Base-by-base conservation (phyloP, 805 yeast genomes). In the Cyberlindnera subsufficiens region DNA sequence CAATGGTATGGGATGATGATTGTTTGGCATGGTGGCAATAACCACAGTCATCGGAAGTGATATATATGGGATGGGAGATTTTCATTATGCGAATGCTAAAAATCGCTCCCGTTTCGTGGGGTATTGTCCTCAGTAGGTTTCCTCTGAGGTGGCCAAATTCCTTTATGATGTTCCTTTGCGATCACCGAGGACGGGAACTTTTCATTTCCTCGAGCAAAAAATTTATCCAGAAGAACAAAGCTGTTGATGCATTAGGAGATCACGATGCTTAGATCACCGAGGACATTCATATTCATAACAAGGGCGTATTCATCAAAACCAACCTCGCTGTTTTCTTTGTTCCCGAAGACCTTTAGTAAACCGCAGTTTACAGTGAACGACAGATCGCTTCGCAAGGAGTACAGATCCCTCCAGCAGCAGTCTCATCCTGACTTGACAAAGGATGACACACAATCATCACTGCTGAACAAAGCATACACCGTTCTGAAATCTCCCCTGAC, bases 401-500 rank as follows among this genome's bases (percentile, higher is more conserved):
- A 80, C 60, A 66, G 96, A 32, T 50, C 56, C 8, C 66, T 89
- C 27, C 98, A 91, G 61, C 75, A 84, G 31, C 69, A 72, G 45
- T 71, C 75, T 38, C 99, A 91, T 58, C 99, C 99, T 0, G 99
- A 91, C 65, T 40, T 39, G 18, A 59, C 58, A 32, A 55, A 49
- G 38, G 52, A 52, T 30, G 69, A 58, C 19, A 61, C 62, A 9
- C 52, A 58, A 4, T 72, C 84, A 5, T 72, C 89, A 1, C 55
- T 74, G 17, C 65, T 93, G 30, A 89, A 91, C 56, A 75, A 72
- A 38, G 98, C 96, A 1, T 91, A 87, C 61, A 67, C 81, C 18
- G 78, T 85, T 2, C 61, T 91, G 42, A 69, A 70, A 19, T 75
- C 78, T 44, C 96, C 97, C 2, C 68, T 90, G 46, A 63, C 66